phyloP scores from a whole-genome alignment of 257 asterid species.

The Verbascum thapsus region DNA sequence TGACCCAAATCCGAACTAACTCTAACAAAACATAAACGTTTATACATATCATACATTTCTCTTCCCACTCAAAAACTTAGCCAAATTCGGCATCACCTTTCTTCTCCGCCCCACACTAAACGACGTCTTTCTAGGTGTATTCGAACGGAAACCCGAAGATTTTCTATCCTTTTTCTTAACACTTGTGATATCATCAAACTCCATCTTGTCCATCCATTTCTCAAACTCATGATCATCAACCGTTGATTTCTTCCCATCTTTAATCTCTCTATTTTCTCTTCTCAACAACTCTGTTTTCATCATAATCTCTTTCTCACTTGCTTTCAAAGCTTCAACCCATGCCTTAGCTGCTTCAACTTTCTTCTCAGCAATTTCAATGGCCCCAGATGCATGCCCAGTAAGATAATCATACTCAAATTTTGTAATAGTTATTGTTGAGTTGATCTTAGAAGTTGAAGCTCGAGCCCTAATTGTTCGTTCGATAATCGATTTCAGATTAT shows the following conservation, averaged over 20 bases:
- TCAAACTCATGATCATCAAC: slow-evolving; percentile 31
- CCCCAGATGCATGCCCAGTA: slow-evolving; percentile 46
- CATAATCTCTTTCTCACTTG: slow-evolving; percentile 50
- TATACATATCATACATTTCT: slow-evolving; percentile 1
- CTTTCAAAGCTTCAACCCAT: slow-evolving; percentile 60
- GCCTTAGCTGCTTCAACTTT: slow-evolving; percentile 66
- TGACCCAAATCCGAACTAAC: too few relatives aligned
- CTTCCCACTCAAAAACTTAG: slow-evolving; percentile 34
- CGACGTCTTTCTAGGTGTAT: slow-evolving; percentile 40
- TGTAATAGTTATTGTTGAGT: slow-evolving; percentile 49
- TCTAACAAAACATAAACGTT: background rate
- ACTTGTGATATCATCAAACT: background rate
- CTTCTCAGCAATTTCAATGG: slow-evolving; percentile 55
- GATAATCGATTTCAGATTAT: background rate
- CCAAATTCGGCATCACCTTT: slow-evolving; percentile 41
- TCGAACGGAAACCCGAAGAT: slow-evolving; percentile 37
- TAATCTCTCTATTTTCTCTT: slow-evolving; percentile 36
- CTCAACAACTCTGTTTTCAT: slow-evolving; percentile 36
- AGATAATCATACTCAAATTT: slow-evolving; percentile 59
- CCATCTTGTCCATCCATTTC: slow-evolving; percentile 34
- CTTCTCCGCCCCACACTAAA: slow-evolving; percentile 40
- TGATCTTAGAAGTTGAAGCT: slow-evolving; percentile 35
- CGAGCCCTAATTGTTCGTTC: slow-evolving; percentile 37
- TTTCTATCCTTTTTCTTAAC: slow-evolving; percentile 27
- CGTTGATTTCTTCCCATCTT: background rate